Evolutionary conservation across 495 filamentous ascomycete species (phyloP), one percentile per base, ranked within the genome.

Genomic region (Daldinia childiae): DNA sequence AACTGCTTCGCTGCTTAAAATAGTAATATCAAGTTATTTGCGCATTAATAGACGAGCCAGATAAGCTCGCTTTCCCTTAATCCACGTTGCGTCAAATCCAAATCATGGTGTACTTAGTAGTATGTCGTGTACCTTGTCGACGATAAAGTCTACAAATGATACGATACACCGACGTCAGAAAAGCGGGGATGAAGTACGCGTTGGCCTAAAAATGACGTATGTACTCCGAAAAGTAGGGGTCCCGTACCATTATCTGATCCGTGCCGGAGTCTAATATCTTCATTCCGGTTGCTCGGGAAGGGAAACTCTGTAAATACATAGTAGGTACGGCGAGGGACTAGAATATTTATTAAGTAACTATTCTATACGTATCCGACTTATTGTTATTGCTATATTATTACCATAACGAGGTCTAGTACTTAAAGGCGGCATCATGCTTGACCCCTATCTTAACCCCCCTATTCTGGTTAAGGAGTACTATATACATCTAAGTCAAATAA

Each of bases 91-190:
- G 58, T 14, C 50, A 48, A 68, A 61, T n/a, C 34, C 19, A 48
- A 55, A 62, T 56, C 50, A 54, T 45, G 27, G 45, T 19, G 15
- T 45, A 43, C 45, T 41, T n/a, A 43, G 56, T 41, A 24, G 38
- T 58, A 41, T 36, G 26, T 64, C 45, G 54, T 38, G 17, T 69
- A 50, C 55, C 43, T 70, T 56, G 26, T 43, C 61, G 29, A n/a
- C 67, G 26, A 24, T 21, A 6, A 48, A 14, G 34, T 14, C 27
- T n/a, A 52, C 64, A 21, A 60, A 58, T 60, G 30, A 41, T 50
- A 8, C 26, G 3, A 56, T 5, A 27, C 1, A 24, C n/a, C 58
- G 50, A 71, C 68, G 68, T 71, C 62, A 71, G 36, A 71, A 66
- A 61, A 43, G 58, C 51, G 68, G 68, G 9, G 30, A 51, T 21